Percentiles rank a stretch among this genome's conserved stretches.
phyloP scores from a whole-genome alignment of 2,329 filamentous ascomycete genomes.

The Aureobasidium sp. region DNA sequence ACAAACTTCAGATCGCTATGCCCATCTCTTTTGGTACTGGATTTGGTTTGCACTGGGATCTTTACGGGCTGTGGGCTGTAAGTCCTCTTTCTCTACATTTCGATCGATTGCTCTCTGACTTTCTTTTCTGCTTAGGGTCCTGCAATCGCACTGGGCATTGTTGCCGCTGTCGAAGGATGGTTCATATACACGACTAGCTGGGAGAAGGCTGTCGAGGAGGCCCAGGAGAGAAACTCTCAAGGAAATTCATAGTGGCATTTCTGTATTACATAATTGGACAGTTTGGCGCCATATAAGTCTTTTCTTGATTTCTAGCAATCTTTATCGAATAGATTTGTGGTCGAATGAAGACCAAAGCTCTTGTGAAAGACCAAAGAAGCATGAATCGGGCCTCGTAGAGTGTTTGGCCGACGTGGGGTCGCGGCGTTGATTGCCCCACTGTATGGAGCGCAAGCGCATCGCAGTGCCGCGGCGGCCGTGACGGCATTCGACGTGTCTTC shows the following conservation, averaged over 20 bases:
- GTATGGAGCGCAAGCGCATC: not conserved
- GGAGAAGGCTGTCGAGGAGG: conserved; percentile 54
- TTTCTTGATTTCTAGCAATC: too few species aligned
- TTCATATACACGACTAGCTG: conserved; percentile 49
- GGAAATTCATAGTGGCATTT: not conserved
- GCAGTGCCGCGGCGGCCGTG: not conserved
- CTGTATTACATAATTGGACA: not conserved
- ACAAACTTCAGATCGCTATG: conserved; percentile 52
- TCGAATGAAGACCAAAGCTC: not conserved
- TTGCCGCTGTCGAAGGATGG: conserved; percentile 48
- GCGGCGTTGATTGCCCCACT: conserved; percentile 5
- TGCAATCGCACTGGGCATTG: conserved; percentile 57
- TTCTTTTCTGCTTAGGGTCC: conserved; percentile 27
- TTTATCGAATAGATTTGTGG: too few species aligned
- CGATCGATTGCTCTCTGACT: conserved; percentile 19
- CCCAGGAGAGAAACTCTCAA: conserved; percentile 47
- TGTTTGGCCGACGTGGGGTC: conserved; percentile 6
- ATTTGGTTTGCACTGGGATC: conserved; percentile 67
- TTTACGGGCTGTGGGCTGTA: conserved; percentile 66
- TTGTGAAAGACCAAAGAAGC: not conserved
- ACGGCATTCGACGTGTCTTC: not conserved
- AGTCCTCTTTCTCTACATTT: not conserved
- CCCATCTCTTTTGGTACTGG: conserved; percentile 72
- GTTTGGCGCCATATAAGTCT: not conserved
- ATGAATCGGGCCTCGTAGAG: not conserved